These are phyloP conservation scores for Emergomyces pasteurianus DNA, from an alignment of 2,329 filamentous ascomycete species.

Conservation along the genomic window DNA sequence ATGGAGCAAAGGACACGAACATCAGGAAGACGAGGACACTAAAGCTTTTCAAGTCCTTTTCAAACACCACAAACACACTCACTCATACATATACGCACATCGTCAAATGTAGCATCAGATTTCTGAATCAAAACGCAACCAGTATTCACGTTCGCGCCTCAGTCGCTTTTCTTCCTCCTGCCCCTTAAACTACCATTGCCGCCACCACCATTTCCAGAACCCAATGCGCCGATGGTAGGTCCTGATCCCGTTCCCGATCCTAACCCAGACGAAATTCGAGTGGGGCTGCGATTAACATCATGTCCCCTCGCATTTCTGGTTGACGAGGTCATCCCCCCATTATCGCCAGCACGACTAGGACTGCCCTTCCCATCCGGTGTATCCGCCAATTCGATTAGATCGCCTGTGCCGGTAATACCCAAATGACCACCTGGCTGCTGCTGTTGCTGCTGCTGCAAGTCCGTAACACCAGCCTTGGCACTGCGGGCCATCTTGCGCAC, in stretches of 20 bases:
- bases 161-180: not conserved
- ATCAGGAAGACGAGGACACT: not conserved
- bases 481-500: slow-evolving; percentile 61
- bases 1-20: not conserved
- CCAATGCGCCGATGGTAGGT: not conserved
- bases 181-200: not conserved
- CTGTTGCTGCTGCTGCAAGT: slow-evolving; percentile 23
- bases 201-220: too few species aligned
- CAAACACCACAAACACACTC: not conserved
- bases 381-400: slow-evolving; percentile 35
- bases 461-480: slow-evolving; percentile 28
- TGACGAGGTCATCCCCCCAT: not conserved
- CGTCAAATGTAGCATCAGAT: not conserved
- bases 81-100: not conserved
- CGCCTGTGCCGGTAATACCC: slow-evolving; percentile 24
- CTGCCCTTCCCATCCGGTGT: slow-evolving; percentile 13
- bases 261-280: not conserved
- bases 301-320: not conserved
- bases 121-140: not conserved
- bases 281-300: not conserved
- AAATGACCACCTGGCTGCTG: slow-evolving; percentile 17
- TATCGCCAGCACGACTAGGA: not conserved
- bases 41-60: not conserved
- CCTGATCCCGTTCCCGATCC: not conserved
- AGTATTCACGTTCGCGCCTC: not conserved